Percentiles rank a stretch among this genome's conserved stretches.
phyloP scores from a whole-genome alignment of 1,284 basidiomycete genomes.

The Cutaneotrichosporon dermatis region DNA sequence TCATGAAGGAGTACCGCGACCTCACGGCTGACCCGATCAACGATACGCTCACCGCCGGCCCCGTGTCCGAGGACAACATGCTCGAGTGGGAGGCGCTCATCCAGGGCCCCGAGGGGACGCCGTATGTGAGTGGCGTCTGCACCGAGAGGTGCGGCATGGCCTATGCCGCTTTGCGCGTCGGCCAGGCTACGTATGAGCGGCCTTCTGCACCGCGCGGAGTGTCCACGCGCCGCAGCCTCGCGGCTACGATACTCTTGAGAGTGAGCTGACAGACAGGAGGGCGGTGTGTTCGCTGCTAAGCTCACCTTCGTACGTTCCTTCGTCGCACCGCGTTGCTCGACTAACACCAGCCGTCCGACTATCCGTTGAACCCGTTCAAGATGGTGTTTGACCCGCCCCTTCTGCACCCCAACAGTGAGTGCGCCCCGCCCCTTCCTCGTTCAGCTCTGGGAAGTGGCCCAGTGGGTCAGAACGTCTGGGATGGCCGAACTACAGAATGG shows the following conservation, averaged over 20 bases:
- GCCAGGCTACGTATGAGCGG: no score
- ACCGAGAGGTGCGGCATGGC: no score
- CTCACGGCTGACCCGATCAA: slow-evolving; percentile 58
- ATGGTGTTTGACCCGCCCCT: slow-evolving; percentile 97
- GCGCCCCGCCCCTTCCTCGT: neutral
- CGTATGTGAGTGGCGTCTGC: slow-evolving; percentile 63
- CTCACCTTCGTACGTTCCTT: slow-evolving; percentile 71
- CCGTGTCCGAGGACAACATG: slow-evolving; percentile 87
- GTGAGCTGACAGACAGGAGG: slow-evolving; percentile 61
- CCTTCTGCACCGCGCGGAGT: no score
- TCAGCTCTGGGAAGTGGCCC: no score
- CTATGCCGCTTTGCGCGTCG: no score
- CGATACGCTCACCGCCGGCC: slow-evolving; percentile 88
- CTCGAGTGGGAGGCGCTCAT: slow-evolving; percentile 98
- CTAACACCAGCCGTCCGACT: slow-evolving; percentile 70
- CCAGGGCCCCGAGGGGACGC: slow-evolving; percentile 92
- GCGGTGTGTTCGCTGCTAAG: slow-evolving; percentile 89
- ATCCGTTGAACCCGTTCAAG: slow-evolving; percentile 92
- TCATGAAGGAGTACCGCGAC: slow-evolving; percentile 92
- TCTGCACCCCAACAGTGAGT: slow-evolving; percentile 93
- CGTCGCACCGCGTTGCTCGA: slow-evolving; percentile 22
- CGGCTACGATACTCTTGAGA: no score
- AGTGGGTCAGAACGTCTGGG: no score
- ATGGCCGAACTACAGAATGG: no score
- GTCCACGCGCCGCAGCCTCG: no score